Conservation (phyloP, 129 eudicot genomes). For the Rutidosis leptorrhynchoides region DNA sequence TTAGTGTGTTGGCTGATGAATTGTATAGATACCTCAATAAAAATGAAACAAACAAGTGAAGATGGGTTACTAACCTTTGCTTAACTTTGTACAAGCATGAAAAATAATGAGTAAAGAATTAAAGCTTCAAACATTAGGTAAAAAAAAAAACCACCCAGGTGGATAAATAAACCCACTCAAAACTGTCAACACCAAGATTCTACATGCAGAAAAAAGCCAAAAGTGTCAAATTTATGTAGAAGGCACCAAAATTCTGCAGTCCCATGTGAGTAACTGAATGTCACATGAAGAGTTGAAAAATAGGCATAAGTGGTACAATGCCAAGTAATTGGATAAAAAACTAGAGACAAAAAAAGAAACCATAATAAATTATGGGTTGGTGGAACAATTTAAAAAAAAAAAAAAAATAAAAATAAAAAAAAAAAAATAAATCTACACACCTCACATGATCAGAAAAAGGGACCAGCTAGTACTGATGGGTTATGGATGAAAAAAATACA, state of each 20-base stretch:
- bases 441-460: constrained; percentile 8
- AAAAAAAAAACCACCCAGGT: too few relatives aligned
- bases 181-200: constrained; percentile 5
- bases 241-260: constrained; percentile 19
- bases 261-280: constrained; percentile 14
- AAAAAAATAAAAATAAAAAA: too few relatives aligned
- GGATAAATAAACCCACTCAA: too few relatives aligned
- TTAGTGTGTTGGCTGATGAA: not conserved
- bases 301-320: not conserved
- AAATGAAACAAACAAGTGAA: not conserved
- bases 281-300: constrained; percentile 12
- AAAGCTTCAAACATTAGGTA: not conserved
- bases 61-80: not conserved
- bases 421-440: constrained; percentile 22
- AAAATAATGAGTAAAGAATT: not conserved
- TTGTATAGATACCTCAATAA: not conserved
- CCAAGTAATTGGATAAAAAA: not conserved
- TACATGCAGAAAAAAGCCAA: not conserved
- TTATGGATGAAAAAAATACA: not conserved
- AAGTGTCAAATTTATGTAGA: not conserved
- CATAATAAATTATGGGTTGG: constrained; percentile 21
- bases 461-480: constrained; percentile 18
- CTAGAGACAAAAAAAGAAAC: constrained; percentile 19
- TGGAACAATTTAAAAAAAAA: constrained; percentile 24
- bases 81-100: not conserved